Conservation (phyloP, 371 early-diverging fungal genomes). For the Mortierella sp. region DNA sequence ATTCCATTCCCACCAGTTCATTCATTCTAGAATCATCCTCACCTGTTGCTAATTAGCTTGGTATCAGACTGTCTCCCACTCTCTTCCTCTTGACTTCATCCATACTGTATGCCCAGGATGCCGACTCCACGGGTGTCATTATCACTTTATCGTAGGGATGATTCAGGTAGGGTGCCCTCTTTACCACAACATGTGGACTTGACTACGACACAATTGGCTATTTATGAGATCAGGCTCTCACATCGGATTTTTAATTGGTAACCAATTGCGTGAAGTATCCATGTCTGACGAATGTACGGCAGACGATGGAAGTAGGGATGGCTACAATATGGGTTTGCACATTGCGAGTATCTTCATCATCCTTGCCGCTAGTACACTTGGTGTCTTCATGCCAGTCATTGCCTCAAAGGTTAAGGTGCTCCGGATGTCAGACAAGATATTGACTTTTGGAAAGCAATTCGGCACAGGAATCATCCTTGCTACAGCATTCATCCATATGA, state of each 20-base stretch:
- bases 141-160: background rate
- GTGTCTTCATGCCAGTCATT: conserved; percentile 40
- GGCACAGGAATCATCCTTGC: conserved; percentile 86
- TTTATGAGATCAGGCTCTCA: background rate
- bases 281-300: background rate
- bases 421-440: background rate
- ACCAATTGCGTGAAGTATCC: background rate
- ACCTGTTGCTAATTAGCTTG: background rate
- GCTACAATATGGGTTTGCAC: conserved; percentile 62
- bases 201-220: background rate
- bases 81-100: background rate
- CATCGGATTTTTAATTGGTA: background rate
- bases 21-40: background rate
- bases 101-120: background rate
- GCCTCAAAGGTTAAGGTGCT: conserved; percentile 13
- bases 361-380: conserved; percentile 60
- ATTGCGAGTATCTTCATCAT: conserved; percentile 69
- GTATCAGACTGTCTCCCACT: background rate
- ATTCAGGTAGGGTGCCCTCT: background rate
- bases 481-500: conserved; percentile 82
- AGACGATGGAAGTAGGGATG: background rate
- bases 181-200: background rate
- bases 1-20: background rate
- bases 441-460: conserved; percentile 65
- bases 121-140: background rate